Percentiles rank a stretch among this genome's conserved stretches.
phyloP scores from a whole-genome alignment of 352 stramenopile species.

The Phytophthora quininea region DNA sequence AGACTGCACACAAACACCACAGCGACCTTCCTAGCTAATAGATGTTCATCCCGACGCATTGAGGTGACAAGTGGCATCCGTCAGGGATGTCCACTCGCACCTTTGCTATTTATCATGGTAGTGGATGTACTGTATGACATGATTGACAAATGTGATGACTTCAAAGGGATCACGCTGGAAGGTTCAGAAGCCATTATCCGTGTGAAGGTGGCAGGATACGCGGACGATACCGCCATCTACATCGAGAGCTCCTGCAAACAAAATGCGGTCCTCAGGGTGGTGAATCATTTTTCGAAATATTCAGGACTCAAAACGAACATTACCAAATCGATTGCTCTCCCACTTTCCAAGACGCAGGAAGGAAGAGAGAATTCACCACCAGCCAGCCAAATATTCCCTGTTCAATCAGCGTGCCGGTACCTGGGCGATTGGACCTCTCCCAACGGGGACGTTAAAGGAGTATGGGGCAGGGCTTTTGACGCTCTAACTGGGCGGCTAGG shows the following conservation, averaged over 20 bases:
- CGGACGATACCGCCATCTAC: background rate
- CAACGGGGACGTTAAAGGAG: background rate
- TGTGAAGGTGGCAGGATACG: background rate
- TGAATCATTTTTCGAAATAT: background rate
- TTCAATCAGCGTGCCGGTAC: no score
- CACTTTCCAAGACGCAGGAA: background rate
- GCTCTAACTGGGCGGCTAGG: background rate
- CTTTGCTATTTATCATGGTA: background rate
- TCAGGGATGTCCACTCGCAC: background rate
- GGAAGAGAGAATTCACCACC: background rate
- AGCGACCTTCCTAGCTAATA: background rate
- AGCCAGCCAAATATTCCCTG: no score
- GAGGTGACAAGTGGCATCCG: background rate
- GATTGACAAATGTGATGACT: background rate
- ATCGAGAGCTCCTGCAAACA: background rate
- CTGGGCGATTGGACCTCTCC: no score
- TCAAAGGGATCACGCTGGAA: background rate
- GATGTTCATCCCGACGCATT: background rate
- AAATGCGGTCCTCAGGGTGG: background rate
- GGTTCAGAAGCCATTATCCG: background rate
- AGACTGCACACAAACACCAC: background rate
- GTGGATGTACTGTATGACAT: background rate
- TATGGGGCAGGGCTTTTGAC: slow-evolving; percentile 2
- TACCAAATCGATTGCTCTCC: background rate
- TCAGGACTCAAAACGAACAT: background rate